Percentiles rank a stretch among this genome's conserved stretches.
phyloP scores from a whole-genome alignment of 768 basidiomycete species.

The Suillus ampliporus region DNA sequence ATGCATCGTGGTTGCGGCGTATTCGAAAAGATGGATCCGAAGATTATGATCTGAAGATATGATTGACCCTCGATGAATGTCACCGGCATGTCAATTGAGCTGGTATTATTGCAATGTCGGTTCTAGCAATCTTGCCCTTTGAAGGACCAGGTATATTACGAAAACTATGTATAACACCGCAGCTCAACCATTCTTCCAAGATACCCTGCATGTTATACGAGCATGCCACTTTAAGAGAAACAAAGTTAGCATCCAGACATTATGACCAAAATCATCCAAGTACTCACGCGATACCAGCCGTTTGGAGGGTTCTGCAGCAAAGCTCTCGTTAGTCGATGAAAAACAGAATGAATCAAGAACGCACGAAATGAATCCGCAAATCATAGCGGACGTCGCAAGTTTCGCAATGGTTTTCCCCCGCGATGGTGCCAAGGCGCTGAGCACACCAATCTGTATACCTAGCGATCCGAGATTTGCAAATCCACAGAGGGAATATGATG shows the following conservation, averaged over 20 bases:
- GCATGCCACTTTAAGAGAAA: conserved; percentile 49
- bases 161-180: not conserved
- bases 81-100: not conserved
- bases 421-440: conserved; percentile 70
- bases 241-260: conserved; percentile 19
- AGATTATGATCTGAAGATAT: not conserved
- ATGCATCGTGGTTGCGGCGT: not conserved
- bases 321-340: not conserved
- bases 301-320: conserved; percentile 51
- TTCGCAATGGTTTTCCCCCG: conserved; percentile 73
- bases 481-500: conserved; percentile 88
- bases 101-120: not conserved
- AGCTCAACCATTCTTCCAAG: not conserved
- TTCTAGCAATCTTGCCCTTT: not conserved
- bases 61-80: not conserved
- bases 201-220: conserved; percentile 43
- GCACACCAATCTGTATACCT: conserved; percentile 85
- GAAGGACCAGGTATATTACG: not conserved
- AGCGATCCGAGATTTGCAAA: conserved; percentile 88
- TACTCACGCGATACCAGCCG: conserved; percentile 63
- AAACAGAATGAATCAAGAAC: conserved; percentile 6
- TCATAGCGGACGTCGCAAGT: conserved; percentile 70
- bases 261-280: not conserved
- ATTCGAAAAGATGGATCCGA: not conserved
- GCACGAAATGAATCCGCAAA: conserved; percentile 69